Conservation (phyloP, 208 protist species). For the Leishmania lainsoni region DNA sequence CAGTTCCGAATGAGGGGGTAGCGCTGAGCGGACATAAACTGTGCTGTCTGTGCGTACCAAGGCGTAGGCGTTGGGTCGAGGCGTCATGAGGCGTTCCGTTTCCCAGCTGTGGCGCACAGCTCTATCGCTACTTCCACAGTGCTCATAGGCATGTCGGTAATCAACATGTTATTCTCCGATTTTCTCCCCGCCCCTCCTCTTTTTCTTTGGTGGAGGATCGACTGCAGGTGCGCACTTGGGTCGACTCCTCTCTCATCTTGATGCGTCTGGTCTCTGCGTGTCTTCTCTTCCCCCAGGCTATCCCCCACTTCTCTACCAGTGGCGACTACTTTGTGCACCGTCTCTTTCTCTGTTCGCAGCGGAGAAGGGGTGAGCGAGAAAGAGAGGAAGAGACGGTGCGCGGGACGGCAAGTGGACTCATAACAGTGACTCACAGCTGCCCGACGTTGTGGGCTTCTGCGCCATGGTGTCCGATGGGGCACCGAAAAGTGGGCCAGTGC, state of each 20-base stretch:
- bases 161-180: not conserved
- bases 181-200: not conserved
- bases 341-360: not conserved
- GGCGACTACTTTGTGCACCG: not conserved
- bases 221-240: not conserved
- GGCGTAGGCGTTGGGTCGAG: not conserved
- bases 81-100: not conserved
- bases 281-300: not conserved
- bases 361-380: not conserved
- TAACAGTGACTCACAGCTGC: not conserved
- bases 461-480: slow-evolving; percentile 21
- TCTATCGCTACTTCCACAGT: not conserved
- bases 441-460: not conserved
- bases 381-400: too few relatives aligned
- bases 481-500: slow-evolving; percentile 2
- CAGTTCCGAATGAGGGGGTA: not conserved
- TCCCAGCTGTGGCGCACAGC: not conserved
- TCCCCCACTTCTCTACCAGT: not conserved
- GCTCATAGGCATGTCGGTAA: not conserved
- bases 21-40: not conserved
- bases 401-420: not conserved
- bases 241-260: not conserved
- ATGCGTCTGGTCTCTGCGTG: not conserved
- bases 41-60: not conserved
- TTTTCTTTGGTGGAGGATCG: not conserved